Base-by-base conservation (phyloP, 208 protist genomes). In the Acanthamoeba triangularis region DNA sequence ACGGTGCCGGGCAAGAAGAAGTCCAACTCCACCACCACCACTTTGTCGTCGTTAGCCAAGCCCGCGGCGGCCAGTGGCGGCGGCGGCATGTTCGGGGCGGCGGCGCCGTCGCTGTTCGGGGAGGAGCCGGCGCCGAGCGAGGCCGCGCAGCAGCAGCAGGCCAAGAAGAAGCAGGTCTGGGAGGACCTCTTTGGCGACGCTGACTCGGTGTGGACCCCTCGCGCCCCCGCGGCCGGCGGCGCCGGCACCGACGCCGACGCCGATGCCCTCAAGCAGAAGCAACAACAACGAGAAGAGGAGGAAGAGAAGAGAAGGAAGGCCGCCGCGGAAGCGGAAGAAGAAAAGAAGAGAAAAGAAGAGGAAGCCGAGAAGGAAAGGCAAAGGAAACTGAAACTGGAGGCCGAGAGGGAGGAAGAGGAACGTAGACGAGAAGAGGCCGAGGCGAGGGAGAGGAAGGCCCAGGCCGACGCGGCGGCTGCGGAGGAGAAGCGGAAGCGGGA, bases 91-190 rank as follows among this genome's bases (percentile, higher is more conserved):
- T 84, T 84, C 20, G 74, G 44, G 11, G 28, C 20, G 16, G 25
- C n/a, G 20, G 28, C 20, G 28, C 65, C 25, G 30, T 30, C 37
- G 20, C 41, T 84, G n/a, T 84, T 84, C 4, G 74, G 74, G 74
- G 37, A 28, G 74, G 37, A 28, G 6, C 2, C 23, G 0, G 25
- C 30, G 37, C 28, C 37, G 37, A 13, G 30, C 37, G 44, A 84
- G 74, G 18, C 65, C 8, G 28, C 72, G 23, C 14, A 30, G 20
- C 65, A 28, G 37, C n/a, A 84, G 74, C 30, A 54, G 41, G 44
- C 72, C 72, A 84, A 84, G 74, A 84, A 84, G 74, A 47, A 84
- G 74, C 35, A 84, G 44, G 74, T 84, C 13, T 84, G 74, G 74
- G 74, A 84, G 5, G 74, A 84, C 74, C 74, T 84, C 74, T 84